Percentiles rank a stretch among this genome's conserved stretches.
These are phyloP conservation scores for Colletotrichum shisoi DNA, from an alignment of 2,329 filamentous ascomycete species.

Conservation along the genomic window DNA sequence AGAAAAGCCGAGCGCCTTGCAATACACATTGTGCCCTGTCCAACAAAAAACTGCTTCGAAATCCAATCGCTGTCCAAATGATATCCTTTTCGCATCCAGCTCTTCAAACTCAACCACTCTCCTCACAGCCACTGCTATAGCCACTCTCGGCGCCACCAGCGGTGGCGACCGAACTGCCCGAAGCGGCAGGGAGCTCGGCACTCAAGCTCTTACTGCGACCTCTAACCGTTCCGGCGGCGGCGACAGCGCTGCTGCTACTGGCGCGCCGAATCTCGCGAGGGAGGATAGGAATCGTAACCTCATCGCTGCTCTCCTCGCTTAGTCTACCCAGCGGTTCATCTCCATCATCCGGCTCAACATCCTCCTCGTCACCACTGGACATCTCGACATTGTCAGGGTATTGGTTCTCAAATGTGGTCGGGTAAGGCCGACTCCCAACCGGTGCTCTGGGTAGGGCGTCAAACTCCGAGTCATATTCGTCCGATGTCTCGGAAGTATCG, in stretches of 20 bases:
- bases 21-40: conserved; percentile 4
- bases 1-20: conserved; percentile 14
- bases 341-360: conserved; percentile 41
- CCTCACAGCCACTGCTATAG: conserved; percentile 50
- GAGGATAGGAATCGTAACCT: conserved; percentile 40
- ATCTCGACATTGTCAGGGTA: conserved; percentile 53
- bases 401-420: conserved; percentile 51
- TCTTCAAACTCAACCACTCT: conserved; percentile 36
- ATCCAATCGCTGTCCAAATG: too few relatives aligned
- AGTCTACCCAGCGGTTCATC: conserved; percentile 34
- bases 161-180: conserved; percentile 53
- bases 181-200: conserved; percentile 43
- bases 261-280: conserved; percentile 40
- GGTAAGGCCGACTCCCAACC: conserved; percentile 45
- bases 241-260: conserved; percentile 46
- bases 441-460: conserved; percentile 45
- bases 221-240: conserved; percentile 46
- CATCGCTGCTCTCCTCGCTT: conserved; percentile 10
- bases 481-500: conserved; percentile 47
- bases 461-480: conserved; percentile 45
- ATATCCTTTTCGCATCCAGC: neutral
- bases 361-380: conserved; percentile 51
- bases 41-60: neutral
- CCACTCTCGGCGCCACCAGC: conserved; percentile 52
- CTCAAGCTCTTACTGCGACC: conserved; percentile 47